phyloP scores from a whole-genome alignment of 2,329 filamentous ascomycete species.

The Calonectria crousiana region DNA sequence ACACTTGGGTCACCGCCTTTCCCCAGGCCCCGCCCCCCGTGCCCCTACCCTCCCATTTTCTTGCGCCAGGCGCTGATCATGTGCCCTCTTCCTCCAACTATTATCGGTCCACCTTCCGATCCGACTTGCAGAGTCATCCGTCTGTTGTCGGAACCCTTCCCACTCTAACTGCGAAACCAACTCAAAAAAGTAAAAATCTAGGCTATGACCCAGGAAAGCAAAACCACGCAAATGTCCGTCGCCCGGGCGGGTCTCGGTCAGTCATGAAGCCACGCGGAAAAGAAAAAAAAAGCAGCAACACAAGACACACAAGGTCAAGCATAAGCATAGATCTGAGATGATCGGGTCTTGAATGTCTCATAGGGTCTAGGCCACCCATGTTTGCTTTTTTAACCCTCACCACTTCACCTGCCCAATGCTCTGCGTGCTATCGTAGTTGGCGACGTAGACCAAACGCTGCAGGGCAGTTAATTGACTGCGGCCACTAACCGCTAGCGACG shows the following conservation, averaged over 20 bases:
- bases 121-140: neutral
- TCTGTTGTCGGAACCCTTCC: neutral
- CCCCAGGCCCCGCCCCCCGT: slow-evolving; percentile 35
- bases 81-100: slow-evolving; percentile 29
- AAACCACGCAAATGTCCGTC: neutral
- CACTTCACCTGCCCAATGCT: neutral
- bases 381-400: slow-evolving; percentile 15
- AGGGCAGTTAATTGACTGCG: neutral
- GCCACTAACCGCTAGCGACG: slow-evolving; percentile 20
- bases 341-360: slow-evolving; percentile 8
- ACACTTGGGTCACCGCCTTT: slow-evolving; percentile 19
- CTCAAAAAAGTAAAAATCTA: neutral
- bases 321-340: neutral
- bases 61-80: slow-evolving; percentile 37
- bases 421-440: neutral
- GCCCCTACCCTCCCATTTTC: slow-evolving; percentile 24
- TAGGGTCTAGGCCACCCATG: neutral
- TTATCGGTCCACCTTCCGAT: slow-evolving; percentile 17
- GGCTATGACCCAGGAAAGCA: neutral
- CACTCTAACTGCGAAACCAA: neutral
- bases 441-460: no score
- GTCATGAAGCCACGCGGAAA: neutral
- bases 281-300: neutral
- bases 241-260: neutral
- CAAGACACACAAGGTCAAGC: neutral